A percentile compares a stretch with the other conserved stretches of the same genome.
These are phyloP conservation scores for Porosira glacialis DNA, from an alignment of 352 stramenopile species.

Conservation along the genomic window DNA sequence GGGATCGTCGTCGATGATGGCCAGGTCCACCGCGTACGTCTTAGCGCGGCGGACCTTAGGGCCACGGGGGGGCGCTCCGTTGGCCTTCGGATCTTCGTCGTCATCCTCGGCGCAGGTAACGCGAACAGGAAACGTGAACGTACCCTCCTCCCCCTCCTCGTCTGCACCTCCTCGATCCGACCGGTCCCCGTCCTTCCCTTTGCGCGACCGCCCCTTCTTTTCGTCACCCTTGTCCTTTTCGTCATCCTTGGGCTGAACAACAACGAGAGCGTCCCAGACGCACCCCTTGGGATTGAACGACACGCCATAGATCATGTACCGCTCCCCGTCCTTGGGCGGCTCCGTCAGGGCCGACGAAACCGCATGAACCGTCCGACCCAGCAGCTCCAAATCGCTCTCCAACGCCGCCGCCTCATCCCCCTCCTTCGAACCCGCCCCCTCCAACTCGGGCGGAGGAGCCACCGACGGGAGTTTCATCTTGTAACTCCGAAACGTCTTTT, in stretches of 20 bases:
- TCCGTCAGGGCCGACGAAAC: slow-evolving; percentile 42
- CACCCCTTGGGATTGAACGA: slow-evolving; percentile 57
- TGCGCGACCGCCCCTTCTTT: not conserved
- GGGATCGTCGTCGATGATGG: slow-evolving; percentile 38
- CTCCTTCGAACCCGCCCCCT: too few species aligned
- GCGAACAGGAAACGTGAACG: slow-evolving; percentile 53
- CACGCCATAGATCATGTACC: slow-evolving; percentile 52
- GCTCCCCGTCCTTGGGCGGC: slow-evolving; percentile 39
- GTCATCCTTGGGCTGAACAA: slow-evolving; percentile 30
- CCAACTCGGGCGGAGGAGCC: too few species aligned
- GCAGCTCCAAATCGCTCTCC: slow-evolving; percentile 52
- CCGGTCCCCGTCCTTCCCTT: not conserved
- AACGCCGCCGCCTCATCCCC: too few species aligned
- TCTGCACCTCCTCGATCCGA: not conserved
- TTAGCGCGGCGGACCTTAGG: slow-evolving; percentile 11
- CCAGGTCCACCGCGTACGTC: slow-evolving; percentile 50
- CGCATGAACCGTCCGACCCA: slow-evolving; percentile 50
- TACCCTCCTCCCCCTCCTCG: not conserved
- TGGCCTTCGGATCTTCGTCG: too few species aligned
- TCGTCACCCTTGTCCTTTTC: slow-evolving; percentile 18
- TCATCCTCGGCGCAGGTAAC: slow-evolving; percentile 56
- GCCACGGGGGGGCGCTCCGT: not conserved
- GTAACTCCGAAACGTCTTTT: too few species aligned
- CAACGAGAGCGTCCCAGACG: slow-evolving; percentile 53
- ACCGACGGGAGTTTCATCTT: too few species aligned